Conservation (phyloP, 495 filamentous ascomycete species). For the Aspergillus bridgeri region DNA sequence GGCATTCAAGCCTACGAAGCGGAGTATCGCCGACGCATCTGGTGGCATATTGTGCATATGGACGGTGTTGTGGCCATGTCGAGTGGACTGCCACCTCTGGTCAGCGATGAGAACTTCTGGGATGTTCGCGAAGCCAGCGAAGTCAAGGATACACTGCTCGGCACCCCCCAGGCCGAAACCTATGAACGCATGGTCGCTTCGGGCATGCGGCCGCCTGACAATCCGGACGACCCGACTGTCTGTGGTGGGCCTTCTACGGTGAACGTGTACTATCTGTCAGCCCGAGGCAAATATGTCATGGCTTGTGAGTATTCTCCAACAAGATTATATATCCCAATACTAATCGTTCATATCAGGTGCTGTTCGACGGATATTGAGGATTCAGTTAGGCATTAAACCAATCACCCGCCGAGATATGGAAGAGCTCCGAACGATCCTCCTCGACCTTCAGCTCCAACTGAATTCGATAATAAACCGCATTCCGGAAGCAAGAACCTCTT, state of each 20-base stretch:
- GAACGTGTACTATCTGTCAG: constrained; percentile 47
- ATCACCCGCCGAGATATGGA: constrained; percentile 45
- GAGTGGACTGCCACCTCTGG: constrained; percentile 42
- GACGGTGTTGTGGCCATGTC: constrained; percentile 54
- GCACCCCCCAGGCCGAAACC: constrained; percentile 35
- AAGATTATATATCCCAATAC: neutral
- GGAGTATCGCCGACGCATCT: constrained; percentile 65
- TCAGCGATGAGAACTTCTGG: constrained; percentile 47
- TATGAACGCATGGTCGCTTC: constrained; percentile 34
- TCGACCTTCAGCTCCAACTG: constrained; percentile 43
- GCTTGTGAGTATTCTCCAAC: constrained; percentile 34
- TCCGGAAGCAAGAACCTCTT: constrained; percentile 24
- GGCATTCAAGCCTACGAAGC: constrained; percentile 63
- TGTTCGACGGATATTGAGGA: constrained; percentile 42
- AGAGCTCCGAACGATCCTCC: constrained; percentile 40
- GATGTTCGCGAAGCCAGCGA: constrained; percentile 45
- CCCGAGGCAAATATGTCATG: constrained; percentile 46
- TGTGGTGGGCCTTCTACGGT: constrained; percentile 47
- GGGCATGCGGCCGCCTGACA: constrained; percentile 35
- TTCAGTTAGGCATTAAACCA: constrained; percentile 44
- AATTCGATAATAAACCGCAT: constrained; percentile 44
- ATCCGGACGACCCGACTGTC: constrained; percentile 42
- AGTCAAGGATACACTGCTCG: constrained; percentile 44
- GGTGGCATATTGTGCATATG: constrained; percentile 71
- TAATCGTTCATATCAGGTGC: constrained; percentile 33